Base-by-base conservation (phyloP, 2,329 filamentous ascomycete genomes). In the Botrytis cinerea region DNA sequence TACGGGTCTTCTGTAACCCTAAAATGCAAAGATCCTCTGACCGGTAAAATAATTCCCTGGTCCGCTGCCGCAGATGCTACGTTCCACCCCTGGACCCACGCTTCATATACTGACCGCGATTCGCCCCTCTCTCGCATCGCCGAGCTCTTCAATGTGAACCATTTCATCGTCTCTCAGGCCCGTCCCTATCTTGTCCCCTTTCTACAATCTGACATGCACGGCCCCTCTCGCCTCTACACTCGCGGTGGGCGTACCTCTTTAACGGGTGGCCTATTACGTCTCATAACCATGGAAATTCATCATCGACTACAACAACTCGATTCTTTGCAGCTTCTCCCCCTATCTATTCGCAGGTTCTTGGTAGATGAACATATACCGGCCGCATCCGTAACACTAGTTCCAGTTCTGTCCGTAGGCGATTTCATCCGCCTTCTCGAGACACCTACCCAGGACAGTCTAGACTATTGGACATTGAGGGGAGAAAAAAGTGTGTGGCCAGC, bases 141-240 rank as follows among this genome's bases (percentile, higher is more conserved):
- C 9, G 89, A 92, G 79, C 85, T 91, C 43, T 92, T 91, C 83
- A 92, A 92, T 79, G 89, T 92, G 61, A 92, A 97, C 80, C 95
- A 98, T 84, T 98, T 97, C 83, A 94, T 98, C 76, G 90, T 98
- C 77, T 96, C 93, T 76, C 95, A 98, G 84, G 94, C 95, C 0
- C 88, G 95, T 4, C 95, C 95, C 0, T 97, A 97, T 82, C 86
- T 97, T 25, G 91, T 95, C 43, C 95, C 95, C 0, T 96, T 97
- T 78, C 86, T 97, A 8, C 90, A 92, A 75, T 92, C 91, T 63
- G 93, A 95, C 77, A 90, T 95, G 84, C 92, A 95, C 82, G 91
- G 92, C 7, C 91, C 93, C 0, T 88, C 89, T 77, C 87, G 86
- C 80, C 87, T 85, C 77, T 88, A 85, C 81, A 89, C 85, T 75